Conservation (phyloP, 2,329 filamentous ascomycete genomes). For the Chaetomium sp. region DNA sequence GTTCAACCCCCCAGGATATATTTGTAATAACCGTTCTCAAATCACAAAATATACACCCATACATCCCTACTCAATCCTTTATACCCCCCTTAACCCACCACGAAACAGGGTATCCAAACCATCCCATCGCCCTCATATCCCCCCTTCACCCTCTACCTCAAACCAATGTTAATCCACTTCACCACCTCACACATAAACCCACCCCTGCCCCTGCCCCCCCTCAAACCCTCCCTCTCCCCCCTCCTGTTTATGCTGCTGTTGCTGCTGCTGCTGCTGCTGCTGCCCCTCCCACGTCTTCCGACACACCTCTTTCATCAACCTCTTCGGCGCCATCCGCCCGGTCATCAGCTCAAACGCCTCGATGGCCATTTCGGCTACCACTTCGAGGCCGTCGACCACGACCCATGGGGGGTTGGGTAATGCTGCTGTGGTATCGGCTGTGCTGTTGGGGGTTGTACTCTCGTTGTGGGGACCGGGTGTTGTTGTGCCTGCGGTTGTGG, state of each 20-base stretch:
- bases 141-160: neutral
- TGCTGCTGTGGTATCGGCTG: no score
- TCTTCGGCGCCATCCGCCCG: slow-evolving; percentile 61
- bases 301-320: slow-evolving; percentile 58
- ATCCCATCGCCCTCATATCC: neutral
- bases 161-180: no score
- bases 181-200: neutral
- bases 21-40: no score
- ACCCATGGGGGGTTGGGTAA: slow-evolving; percentile 53
- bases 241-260: no score
- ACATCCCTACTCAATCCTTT: no score
- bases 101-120: neutral
- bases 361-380: slow-evolving; percentile 67
- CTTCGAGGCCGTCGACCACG: slow-evolving; percentile 64
- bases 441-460: no score
- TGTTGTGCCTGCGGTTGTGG: no score
- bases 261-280: neutral
- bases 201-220: neutral
- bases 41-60: no score
- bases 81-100: no score
- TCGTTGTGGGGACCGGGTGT: no score
- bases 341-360: slow-evolving; percentile 73
- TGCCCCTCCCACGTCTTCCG: slow-evolving; percentile 35
- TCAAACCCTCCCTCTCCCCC: neutral
- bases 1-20: no score